Percentiles rank a stretch among this genome's conserved stretches.
These are phyloP conservation scores for Epichloe scottii DNA, from an alignment of 2,329 filamentous ascomycete genomes.

Conservation along the genomic window DNA sequence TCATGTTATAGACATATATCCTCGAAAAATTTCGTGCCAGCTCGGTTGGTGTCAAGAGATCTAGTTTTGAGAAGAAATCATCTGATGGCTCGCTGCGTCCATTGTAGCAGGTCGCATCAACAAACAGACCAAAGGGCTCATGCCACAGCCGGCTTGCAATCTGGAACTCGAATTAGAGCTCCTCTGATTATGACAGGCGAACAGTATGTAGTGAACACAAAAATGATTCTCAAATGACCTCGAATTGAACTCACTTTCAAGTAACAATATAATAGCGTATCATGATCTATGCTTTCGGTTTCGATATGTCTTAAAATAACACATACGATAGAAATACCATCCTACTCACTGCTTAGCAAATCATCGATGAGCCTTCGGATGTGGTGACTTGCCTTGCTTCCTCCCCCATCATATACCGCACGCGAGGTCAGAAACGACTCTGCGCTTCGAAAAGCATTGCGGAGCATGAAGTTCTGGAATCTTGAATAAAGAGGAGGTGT, in stretches of 20 bases:
- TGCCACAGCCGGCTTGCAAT: constrained; percentile 61
- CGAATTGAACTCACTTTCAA: constrained; percentile 37
- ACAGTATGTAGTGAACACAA: neutral
- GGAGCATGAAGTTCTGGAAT: constrained; percentile 62
- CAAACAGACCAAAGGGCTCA: constrained; percentile 52
- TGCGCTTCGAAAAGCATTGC: constrained; percentile 51
- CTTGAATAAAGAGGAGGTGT: constrained; percentile 51
- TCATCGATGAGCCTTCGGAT: neutral
- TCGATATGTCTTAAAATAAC: constrained; percentile 57
- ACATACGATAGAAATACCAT: constrained; percentile 56
- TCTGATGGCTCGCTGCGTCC: constrained; percentile 55
- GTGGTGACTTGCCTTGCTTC: constrained; percentile 41
- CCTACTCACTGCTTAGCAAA: constrained; percentile 25
- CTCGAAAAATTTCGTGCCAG: constrained; percentile 45
- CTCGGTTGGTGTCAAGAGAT: constrained; percentile 49
- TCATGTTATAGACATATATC: constrained; percentile 63
- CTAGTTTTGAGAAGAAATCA: constrained; percentile 50
- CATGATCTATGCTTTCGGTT: constrained; percentile 50
- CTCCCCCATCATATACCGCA: constrained; percentile 58
- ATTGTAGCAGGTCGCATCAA: constrained; percentile 59
- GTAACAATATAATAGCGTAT: constrained; percentile 54
- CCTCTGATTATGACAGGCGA: neutral
- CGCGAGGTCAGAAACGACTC: constrained; percentile 52
- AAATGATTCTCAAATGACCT: neutral
- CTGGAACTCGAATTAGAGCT: constrained; percentile 19